phyloP scores from a whole-genome alignment of 2,329 filamentous ascomycete genomes.

The Calonectria pauciramosa region DNA sequence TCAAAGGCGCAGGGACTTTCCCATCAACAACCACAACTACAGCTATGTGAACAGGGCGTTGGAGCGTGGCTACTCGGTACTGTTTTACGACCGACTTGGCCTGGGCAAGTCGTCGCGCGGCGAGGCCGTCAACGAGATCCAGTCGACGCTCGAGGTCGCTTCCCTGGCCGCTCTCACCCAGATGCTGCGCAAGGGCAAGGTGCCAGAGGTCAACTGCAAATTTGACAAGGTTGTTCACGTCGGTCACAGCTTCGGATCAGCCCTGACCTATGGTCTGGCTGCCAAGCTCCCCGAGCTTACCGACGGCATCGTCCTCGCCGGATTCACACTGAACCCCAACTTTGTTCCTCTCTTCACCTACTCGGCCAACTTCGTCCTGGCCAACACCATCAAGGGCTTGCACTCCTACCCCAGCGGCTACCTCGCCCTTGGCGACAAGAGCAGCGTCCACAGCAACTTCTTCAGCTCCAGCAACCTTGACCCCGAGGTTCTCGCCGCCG shows the following conservation, averaged over 20 bases:
- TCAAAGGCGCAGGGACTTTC: background rate
- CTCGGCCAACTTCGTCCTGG: background rate
- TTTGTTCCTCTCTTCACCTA: constrained; percentile 1
- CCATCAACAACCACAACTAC: constrained; percentile 6
- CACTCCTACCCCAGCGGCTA: background rate
- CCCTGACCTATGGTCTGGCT: background rate
- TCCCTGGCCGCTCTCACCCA: background rate
- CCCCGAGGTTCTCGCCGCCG: background rate
- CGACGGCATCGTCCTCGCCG: constrained; percentile 8
- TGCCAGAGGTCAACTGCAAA: background rate
- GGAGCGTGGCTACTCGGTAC: background rate
- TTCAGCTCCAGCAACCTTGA: constrained; percentile 6
- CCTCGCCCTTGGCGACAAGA: background rate
- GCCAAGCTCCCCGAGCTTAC: background rate
- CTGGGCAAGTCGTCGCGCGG: constrained; percentile 1
- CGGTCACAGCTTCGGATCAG: background rate
- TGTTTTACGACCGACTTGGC: constrained; percentile 1
- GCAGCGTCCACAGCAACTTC: background rate
- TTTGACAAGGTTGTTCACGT: constrained; percentile 7
- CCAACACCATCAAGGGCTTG: background rate
- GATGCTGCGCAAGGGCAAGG: background rate
- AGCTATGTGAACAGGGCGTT: background rate
- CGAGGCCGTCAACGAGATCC: constrained; percentile 9
- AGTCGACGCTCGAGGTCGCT: background rate
- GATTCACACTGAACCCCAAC: background rate